Percentiles rank a stretch among this genome's conserved stretches.
phyloP scores from a whole-genome alignment of 441 rosid species.

The Metrosideros polymorpha region DNA sequence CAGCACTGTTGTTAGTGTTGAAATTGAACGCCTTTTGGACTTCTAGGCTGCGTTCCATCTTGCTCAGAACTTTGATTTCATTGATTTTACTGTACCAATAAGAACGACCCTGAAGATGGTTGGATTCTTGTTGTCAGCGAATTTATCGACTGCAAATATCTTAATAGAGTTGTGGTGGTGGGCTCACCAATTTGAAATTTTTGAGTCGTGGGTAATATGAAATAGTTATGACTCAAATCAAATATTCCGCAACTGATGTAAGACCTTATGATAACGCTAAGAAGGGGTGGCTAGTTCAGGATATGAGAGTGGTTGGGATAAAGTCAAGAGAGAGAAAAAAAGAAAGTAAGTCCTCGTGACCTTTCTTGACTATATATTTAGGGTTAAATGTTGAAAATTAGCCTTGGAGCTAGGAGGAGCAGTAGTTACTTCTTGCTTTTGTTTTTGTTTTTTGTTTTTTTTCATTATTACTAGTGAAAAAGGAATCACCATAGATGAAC shows the following conservation, averaged over 20 bases:
- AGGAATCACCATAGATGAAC: background rate
- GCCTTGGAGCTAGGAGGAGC: background rate
- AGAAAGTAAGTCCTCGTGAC: accelerated
- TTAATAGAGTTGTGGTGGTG: background rate
- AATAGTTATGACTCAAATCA: background rate
- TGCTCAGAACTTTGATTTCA: background rate
- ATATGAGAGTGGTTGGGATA: background rate
- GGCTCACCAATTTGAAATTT: accelerated
- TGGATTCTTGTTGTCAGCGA: background rate
- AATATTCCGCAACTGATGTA: accelerated
- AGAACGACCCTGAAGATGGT: background rate
- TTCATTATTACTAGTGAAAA: background rate
- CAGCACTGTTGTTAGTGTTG: background rate
- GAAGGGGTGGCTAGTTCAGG: accelerated
- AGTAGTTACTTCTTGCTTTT: background rate
- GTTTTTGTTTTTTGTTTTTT: background rate
- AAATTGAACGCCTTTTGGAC: background rate
- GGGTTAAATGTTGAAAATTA: background rate
- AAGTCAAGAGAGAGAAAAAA: background rate
- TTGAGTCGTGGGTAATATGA: accelerated
- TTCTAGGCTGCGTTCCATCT: background rate
- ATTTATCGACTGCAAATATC: background rate
- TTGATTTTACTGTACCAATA: background rate
- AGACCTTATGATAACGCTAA: background rate
- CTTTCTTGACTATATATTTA: background rate